These are phyloP conservation scores for Solanum sitiens DNA, from an alignment of 257 asterid genomes.

Conservation along the genomic window DNA sequence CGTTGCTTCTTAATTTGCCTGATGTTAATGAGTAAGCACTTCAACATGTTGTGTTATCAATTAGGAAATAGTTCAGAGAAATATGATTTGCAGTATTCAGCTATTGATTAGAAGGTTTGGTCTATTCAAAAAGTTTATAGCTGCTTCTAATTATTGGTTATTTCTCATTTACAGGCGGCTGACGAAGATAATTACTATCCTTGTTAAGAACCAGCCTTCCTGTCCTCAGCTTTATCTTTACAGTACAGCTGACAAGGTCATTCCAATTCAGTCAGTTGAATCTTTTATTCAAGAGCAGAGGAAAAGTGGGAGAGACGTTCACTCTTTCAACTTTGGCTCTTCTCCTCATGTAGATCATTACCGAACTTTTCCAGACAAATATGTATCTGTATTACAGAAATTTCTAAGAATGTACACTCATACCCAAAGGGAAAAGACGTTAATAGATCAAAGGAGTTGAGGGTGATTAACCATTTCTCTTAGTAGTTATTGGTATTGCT, in stretches of 20 bases:
- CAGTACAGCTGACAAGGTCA: slow-evolving; percentile 69
- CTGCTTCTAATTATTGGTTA: neutral
- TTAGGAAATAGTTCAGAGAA: neutral
- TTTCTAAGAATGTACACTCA: slow-evolving; percentile 39
- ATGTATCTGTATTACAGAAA: slow-evolving; percentile 33
- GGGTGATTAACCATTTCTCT: neutral
- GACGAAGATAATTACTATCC: slow-evolving; percentile 30
- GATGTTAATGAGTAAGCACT: slow-evolving; percentile 41
- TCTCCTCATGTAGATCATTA: slow-evolving; percentile 93
- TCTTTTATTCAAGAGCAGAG: slow-evolving; percentile 55
- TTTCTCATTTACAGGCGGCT: slow-evolving; percentile 43
- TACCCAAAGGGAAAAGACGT: slow-evolving; percentile 1
- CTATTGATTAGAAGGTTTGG: neutral
- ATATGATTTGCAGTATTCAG: neutral
- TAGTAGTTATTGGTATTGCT: neutral
- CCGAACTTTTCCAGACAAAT: slow-evolving; percentile 50
- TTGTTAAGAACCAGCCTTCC: slow-evolving; percentile 47
- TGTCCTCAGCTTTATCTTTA: slow-evolving; percentile 84
- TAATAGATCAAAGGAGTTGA: neutral
- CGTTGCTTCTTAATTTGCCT: slow-evolving; percentile 48
- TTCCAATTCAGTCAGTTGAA: slow-evolving; percentile 55
- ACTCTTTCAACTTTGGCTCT: slow-evolving; percentile 43
- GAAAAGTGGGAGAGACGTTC: slow-evolving; percentile 35
- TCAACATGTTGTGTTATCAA: neutral
- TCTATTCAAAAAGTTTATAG: neutral